A percentile compares a stretch with the other conserved stretches of the same genome.
Conservation (phyloP, 169 alveolate species). For the Plasmodium gonderi region DNA sequence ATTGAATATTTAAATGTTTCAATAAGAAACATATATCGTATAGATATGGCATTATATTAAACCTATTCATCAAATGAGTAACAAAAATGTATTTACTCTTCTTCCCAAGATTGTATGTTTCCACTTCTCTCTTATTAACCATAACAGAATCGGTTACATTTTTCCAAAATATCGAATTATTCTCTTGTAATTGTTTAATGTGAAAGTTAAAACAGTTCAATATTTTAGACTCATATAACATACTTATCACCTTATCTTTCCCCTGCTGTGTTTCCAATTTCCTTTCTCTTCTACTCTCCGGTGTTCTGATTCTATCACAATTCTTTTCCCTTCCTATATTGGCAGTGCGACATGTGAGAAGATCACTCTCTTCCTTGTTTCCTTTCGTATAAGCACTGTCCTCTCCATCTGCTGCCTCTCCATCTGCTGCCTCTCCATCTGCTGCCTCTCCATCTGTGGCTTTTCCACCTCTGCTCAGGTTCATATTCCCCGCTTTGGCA, state of each 20-base stretch:
- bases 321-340: too few species aligned
- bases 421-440: too few species aligned
- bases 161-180: background rate
- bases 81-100: background rate
- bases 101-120: background rate
- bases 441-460: too few species aligned
- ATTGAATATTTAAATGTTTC: background rate
- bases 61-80: background rate
- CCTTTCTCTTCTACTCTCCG: background rate
- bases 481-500: too few species aligned
- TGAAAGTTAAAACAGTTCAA: conserved; percentile 31
- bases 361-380: background rate
- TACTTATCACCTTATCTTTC: background rate
- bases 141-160: background rate
- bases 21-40: conserved; percentile 29
- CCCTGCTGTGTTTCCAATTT: background rate
- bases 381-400: background rate
- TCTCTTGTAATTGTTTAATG: background rate
- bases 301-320: background rate
- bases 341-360: too few species aligned
- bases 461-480: too few species aligned
- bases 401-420: too few species aligned
- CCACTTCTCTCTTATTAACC: background rate
- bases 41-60: conserved; percentile 4
- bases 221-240: conserved; percentile 2